A percentile compares a stretch with the other conserved stretches of the same genome.
phyloP scores from a whole-genome alignment of 768 basidiomycete genomes.

The Cystoderma amianthinum region DNA sequence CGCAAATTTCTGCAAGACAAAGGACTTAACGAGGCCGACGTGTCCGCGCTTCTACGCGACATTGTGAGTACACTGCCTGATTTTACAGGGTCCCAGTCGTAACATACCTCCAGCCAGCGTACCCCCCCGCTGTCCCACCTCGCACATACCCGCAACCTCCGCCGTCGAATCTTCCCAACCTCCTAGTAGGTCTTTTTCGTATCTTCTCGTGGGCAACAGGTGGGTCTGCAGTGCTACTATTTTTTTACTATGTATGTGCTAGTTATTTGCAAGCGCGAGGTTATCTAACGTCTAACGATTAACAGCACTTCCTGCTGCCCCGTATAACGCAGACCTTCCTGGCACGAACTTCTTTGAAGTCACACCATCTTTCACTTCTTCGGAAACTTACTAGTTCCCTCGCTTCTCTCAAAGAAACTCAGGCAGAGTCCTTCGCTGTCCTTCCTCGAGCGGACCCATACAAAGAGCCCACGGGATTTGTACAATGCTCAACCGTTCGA shows the following conservation, averaged over 20 bases:
- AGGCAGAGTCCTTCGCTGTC: slow-evolving; percentile 45
- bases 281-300: slow-evolving; percentile 5
- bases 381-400: slow-evolving; percentile 49
- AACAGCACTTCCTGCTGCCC: slow-evolving; percentile 64
- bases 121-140: slow-evolving; percentile 53
- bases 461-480: slow-evolving; percentile 39
- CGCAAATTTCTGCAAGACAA: slow-evolving; percentile 64
- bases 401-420: slow-evolving; percentile 45
- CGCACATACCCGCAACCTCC: slow-evolving; percentile 66
- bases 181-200: slow-evolving; percentile 55
- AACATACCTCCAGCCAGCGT: slow-evolving; percentile 17
- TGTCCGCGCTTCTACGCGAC: slow-evolving; percentile 52
- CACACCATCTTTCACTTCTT: slow-evolving; percentile 54
- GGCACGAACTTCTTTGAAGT: slow-evolving; percentile 54
- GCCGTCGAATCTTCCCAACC: slow-evolving; percentile 61
- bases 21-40: slow-evolving; percentile 56
- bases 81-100: not conserved
- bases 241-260: slow-evolving; percentile 60
- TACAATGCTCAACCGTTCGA: slow-evolving; percentile 37
- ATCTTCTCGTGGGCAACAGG: slow-evolving; percentile 65
- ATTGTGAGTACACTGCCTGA: slow-evolving; percentile 30
- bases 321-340: slow-evolving; percentile 49
- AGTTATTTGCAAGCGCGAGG: not conserved
- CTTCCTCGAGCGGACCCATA: slow-evolving; percentile 48
- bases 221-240: slow-evolving; percentile 47